A percentile compares a stretch with the other conserved stretches of the same genome.
Conservation (phyloP, 2,329 filamentous ascomycete genomes). For the Aspergillus niger region DNA sequence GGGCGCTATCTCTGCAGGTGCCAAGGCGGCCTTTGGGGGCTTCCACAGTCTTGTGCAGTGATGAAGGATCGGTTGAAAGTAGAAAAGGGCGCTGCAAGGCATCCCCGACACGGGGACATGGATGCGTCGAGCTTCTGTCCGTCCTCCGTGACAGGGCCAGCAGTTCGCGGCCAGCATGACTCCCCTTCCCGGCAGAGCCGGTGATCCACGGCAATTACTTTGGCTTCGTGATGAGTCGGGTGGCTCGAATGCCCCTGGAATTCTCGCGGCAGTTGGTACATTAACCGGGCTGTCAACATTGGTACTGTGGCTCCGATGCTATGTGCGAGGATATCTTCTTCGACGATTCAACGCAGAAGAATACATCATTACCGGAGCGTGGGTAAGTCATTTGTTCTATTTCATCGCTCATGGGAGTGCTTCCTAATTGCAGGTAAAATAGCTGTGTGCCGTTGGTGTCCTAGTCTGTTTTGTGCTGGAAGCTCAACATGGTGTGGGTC, state of each 20-base stretch:
- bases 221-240: not conserved
- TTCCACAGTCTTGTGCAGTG: not conserved
- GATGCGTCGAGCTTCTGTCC: not conserved
- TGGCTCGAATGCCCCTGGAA: slow-evolving; percentile 15
- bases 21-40: not conserved
- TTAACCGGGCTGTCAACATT: slow-evolving; percentile 43
- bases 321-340: slow-evolving; percentile 52
- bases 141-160: not conserved
- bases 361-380: slow-evolving; percentile 46
- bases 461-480: slow-evolving; percentile 50
- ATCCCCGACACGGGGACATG: not conserved
- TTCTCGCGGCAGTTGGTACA: slow-evolving; percentile 46
- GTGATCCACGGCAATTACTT: not conserved
- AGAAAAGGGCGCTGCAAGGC: not conserved
- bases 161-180: not conserved
- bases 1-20: not conserved
- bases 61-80: not conserved
- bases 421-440: not conserved
- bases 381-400: slow-evolving; percentile 36
- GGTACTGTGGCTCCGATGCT: slow-evolving; percentile 46
- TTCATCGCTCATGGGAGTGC: slow-evolving; percentile 9
- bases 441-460: slow-evolving; percentile 29
- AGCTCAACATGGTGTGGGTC: slow-evolving; percentile 50
- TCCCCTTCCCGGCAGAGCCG: too few species aligned
- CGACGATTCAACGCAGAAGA: slow-evolving; percentile 55